Evolutionary conservation across 192 early-diverging fungal genomes (phyloP), one percentile per base, ranked within the genome.

Genomic region (Backusella luteola): DNA sequence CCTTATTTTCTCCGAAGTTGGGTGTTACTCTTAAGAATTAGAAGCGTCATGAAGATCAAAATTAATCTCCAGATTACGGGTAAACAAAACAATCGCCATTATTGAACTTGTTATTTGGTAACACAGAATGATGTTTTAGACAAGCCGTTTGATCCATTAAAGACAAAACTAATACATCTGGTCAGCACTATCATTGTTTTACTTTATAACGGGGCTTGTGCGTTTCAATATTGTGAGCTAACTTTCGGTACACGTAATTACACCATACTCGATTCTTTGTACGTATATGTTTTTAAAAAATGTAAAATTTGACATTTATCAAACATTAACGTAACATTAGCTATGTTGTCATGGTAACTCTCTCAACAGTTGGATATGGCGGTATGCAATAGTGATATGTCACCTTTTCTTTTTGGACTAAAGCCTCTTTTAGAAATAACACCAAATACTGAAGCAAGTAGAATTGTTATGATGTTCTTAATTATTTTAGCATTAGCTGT

Each of bases 361-460:
- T 89, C n/a, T 86, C 88, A 4, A 91, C 91, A 1, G 91, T 93
- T 6, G 90, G 91, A 17, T 91, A 90, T 69, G 91, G 90, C 34
- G 69, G 69, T 77, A 67, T n/a, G 69, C 4, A 63, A 4, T 63
- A 29, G 2, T 63, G 1, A 63, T 6, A 49, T 46, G 5, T 69
- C n/a, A 15, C 52, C 3, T 41, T 26, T 70, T 12, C 11, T 15
- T 19, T 66, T 19, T 66, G 23, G 42, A 38, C 21, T n/a, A 23
- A 35, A 63, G 11, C 7, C 5, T 38, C 21, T 14, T 69, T 42
- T 71, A 74, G 91, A 93, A 73, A 85, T 93, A 36, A 85, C 88
- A 6, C 84, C 91, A 15, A 78, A 80, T 35, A 82, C 90, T 9
- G 66, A 79, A 11, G 83, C 81, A 12, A 88, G 85, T 21, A 78